Evolutionary conservation across 768 basidiomycete species (phyloP).

Genomic region (Lanmaoa rubissima): DNA sequence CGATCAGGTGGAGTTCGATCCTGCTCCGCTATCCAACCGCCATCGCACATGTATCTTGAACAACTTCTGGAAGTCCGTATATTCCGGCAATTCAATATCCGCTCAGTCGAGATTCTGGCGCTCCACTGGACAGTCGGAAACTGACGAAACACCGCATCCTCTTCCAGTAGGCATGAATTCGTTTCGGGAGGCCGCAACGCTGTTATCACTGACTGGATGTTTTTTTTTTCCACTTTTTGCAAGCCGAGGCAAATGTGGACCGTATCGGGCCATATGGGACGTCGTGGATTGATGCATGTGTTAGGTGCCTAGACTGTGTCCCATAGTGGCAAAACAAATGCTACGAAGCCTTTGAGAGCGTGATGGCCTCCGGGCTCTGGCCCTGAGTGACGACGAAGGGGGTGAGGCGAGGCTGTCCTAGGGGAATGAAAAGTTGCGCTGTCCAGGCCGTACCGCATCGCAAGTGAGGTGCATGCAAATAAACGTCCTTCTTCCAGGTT

Average conservation of each 20-base stretch:
- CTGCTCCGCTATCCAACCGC: slow-evolving; percentile 14
- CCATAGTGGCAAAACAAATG: slow-evolving; percentile 7
- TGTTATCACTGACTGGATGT: slow-evolving; percentile 6
- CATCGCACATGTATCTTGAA: slow-evolving; percentile 16
- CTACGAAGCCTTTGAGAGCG: slow-evolving; percentile 8
- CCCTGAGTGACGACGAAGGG: neutral
- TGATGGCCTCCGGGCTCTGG: slow-evolving; percentile 4
- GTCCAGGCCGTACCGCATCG: slow-evolving; percentile 6
- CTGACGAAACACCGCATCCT: slow-evolving; percentile 13
- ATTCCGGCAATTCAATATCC: slow-evolving; percentile 32
- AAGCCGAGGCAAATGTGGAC: neutral
- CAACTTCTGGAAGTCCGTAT: slow-evolving; percentile 28
- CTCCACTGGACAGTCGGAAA: slow-evolving; percentile 17
- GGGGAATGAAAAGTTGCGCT: slow-evolving; percentile 21
- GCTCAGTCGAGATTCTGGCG: slow-evolving; percentile 32
- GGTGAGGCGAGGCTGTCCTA: slow-evolving; percentile 22
- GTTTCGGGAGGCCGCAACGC: slow-evolving; percentile 2
- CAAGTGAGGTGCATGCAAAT: slow-evolving; percentile 22
- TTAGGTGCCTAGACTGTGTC: slow-evolving; percentile 11
- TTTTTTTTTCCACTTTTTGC: neutral
- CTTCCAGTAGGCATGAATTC: slow-evolving; percentile 18
- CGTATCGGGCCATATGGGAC: slow-evolving; percentile 9
- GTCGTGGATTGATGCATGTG: slow-evolving; percentile 19
- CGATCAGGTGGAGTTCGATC: slow-evolving; percentile 22
- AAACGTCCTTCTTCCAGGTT: slow-evolving; percentile 7